Evolutionary conservation across 202 grass and related monocot species (phyloP), one percentile per base, ranked within the genome.

Genomic region (Setaria viridis): DNA sequence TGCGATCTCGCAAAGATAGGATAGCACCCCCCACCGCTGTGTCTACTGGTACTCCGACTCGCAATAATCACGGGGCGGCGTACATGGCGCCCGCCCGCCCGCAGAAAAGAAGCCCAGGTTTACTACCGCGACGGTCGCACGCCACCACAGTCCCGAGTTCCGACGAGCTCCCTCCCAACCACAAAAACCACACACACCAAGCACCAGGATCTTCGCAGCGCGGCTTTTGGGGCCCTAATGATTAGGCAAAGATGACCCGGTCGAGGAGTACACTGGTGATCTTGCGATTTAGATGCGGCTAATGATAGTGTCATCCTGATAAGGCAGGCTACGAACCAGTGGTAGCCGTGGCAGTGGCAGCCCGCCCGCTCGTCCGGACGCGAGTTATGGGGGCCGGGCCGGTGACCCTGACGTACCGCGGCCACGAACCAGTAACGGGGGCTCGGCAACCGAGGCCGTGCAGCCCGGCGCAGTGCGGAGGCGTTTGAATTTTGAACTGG

Each of bases 401-500:
- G 42, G 71, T 56, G 71, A 59, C 19, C 29, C 71, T 60, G 70
- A 76, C 62, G 79, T 45, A 32, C 79, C 8, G 19, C 32, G 3
- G 7, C 8, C 14, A 34, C 60, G 30, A n/a, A 81, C 50, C 66
- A 57, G 50, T 0, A 57, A 47, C 60, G 15, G 63, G 25, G 57
- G 57, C 58, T 67, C 66, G 79, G 73, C 43, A 72, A 73, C 49
- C 79, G 84, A 73, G 62, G 55, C 65, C 5, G 19, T 13, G 70
- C 60, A 6, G 39, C 39, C 4, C 39, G 39, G 4, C 39, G 39
- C 39, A 41, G 16, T 49, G 29, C 63, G 56, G 56, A 71, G 32
- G 65, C 15, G 84, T 87, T 84, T 67, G 75, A 87, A 87, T 42
- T 91, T 91, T 84, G 80, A 87, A 87, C 62, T 20, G 42, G 46